These are phyloP conservation scores for Solanum tarijense DNA, from an alignment of 257 asterid species.

Conservation along the genomic window DNA sequence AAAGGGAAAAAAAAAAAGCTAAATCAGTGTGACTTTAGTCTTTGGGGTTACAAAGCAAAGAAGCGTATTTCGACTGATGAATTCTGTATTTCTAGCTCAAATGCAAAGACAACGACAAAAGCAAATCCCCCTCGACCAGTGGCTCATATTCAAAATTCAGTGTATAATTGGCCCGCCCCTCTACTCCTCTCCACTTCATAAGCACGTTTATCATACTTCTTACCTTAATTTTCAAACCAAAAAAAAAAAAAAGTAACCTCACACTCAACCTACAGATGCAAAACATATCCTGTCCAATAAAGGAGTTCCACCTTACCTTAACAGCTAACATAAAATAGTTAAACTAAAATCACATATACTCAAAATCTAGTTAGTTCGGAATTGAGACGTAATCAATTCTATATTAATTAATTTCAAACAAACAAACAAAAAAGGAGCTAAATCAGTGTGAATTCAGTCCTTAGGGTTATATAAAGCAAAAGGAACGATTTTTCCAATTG, in stretches of 20 bases:
- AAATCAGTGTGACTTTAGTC: background rate
- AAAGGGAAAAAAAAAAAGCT: background rate
- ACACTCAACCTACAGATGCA: background rate
- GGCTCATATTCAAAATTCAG: background rate
- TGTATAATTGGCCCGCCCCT: background rate
- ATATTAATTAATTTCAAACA: background rate
- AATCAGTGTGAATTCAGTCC: background rate
- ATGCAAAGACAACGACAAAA: background rate
- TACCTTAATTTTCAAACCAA: background rate
- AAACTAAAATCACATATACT: background rate
- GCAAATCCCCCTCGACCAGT: background rate
- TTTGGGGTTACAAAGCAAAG: background rate
- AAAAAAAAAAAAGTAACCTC: background rate
- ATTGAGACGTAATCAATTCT: background rate
- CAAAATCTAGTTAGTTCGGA: background rate
- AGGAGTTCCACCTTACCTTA: background rate
- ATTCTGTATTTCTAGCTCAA: background rate
- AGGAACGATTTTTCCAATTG: background rate
- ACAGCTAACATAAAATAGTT: background rate
- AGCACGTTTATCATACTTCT: background rate
- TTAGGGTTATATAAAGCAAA: background rate
- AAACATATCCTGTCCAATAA: background rate
- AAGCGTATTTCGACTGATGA: background rate
- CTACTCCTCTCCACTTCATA: background rate
- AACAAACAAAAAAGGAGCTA: background rate